Conservation (phyloP, 345 rosid genomes). For the Odontarrhena argentea region DNA sequence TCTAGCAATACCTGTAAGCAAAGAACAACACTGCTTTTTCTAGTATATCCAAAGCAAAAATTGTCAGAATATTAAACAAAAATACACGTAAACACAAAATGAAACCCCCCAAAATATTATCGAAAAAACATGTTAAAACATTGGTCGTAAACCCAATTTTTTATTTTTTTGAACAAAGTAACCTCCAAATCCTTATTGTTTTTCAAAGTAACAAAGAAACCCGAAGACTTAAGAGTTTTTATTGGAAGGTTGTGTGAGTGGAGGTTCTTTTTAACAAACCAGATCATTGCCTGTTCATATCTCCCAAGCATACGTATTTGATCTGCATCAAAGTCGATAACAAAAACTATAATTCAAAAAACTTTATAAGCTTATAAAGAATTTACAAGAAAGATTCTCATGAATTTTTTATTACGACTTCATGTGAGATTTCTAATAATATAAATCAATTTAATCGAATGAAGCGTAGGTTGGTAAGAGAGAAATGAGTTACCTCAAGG, state of each 20-base stretch:
- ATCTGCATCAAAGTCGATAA: constrained; percentile 49
- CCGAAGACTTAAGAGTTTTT: constrained; percentile 16
- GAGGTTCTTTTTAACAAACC: constrained; percentile 26
- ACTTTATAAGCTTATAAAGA: constrained; percentile 2
- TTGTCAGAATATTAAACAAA: constrained; percentile 25
- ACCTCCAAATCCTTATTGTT: constrained; percentile 18
- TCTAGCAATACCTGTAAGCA: constrained; percentile 9
- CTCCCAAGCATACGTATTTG: constrained; percentile 84
- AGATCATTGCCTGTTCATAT: constrained; percentile 67
- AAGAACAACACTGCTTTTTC: constrained; percentile 17
- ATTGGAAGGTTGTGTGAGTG: neutral
- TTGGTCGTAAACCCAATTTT: constrained; percentile 12
- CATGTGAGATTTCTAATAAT: constrained; percentile 24
- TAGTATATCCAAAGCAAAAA: constrained; percentile 22
- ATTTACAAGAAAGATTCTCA: constrained; percentile 14
- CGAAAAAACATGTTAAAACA: constrained; percentile 13
- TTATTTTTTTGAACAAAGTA: constrained; percentile 16
- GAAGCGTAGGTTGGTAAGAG: constrained; percentile 13
- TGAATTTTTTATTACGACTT: neutral
- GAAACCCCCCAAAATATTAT: constrained; percentile 3
- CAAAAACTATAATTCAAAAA: constrained; percentile 4
- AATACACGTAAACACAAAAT: neutral
- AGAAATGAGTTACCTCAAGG: constrained; percentile 58
- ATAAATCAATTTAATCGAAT: constrained; percentile 9
- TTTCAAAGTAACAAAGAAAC: constrained; percentile 1